Conservation (phyloP, 176 grass and related monocot genomes). For the Triticum monococcum region DNA sequence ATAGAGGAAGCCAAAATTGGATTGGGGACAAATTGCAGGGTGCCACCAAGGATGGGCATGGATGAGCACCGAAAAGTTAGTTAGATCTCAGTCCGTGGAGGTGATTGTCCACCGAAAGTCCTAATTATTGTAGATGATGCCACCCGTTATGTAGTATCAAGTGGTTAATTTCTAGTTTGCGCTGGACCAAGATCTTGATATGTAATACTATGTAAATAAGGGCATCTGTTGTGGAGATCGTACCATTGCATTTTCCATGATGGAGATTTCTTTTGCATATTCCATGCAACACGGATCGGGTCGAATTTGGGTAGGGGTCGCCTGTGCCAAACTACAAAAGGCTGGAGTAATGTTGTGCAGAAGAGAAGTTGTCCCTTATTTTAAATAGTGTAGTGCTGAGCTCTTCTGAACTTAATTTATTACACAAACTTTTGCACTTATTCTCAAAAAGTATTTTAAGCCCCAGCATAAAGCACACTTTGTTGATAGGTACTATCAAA, state of each 20-base stretch:
- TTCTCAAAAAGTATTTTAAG: not conserved
- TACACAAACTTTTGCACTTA: not conserved
- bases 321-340: not conserved
- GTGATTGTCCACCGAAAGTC: slow-evolving; percentile 33
- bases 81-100: not conserved
- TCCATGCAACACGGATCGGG: too few species aligned
- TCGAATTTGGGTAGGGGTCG: not conserved
- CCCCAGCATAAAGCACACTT: not conserved
- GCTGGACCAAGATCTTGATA: not conserved
- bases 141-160: not conserved
- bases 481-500: not conserved
- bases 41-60: not conserved
- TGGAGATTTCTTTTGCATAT: too few species aligned
- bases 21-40: not conserved
- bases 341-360: not conserved
- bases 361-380: not conserved
- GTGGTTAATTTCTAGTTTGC: not conserved
- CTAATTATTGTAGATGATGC: not conserved
- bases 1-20: not conserved
- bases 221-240: not conserved
- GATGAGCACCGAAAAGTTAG: not conserved
- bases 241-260: too few species aligned
- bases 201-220: not conserved
- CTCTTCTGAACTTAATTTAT: not conserved
- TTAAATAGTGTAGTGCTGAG: not conserved